Percentiles rank a stretch among this genome's conserved stretches.
Conservation (phyloP, 257 asterid genomes). For the Fraxinus quadrangulata region DNA sequence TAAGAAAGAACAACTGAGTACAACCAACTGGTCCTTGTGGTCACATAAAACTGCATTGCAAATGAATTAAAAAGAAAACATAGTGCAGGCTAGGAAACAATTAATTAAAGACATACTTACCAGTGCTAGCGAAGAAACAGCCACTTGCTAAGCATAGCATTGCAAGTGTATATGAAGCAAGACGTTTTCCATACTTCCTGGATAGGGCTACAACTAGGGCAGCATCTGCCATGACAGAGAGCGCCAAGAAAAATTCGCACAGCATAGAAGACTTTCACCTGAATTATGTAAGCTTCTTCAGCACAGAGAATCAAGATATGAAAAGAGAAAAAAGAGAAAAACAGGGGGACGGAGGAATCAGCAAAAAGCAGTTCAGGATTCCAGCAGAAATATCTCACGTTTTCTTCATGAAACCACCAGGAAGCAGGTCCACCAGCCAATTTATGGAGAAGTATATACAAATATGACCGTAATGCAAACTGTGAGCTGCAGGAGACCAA, state of each 20-base stretch:
- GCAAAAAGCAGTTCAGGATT: not conserved
- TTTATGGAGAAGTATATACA: slow-evolving; percentile 78
- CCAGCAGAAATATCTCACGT: slow-evolving; percentile 46
- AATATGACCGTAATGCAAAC: slow-evolving; percentile 82
- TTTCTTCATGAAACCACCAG: slow-evolving; percentile 89
- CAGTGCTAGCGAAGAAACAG: slow-evolving; percentile 96
- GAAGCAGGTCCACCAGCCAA: slow-evolving; percentile 86
- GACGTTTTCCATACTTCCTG: slow-evolving; percentile 90
- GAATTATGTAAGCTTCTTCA: slow-evolving; percentile 30
- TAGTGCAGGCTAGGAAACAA: slow-evolving; percentile 7
- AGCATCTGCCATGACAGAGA: slow-evolving; percentile 71
- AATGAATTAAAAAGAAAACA: not conserved
- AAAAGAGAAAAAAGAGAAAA: slow-evolving; percentile 6
- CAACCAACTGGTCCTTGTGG: not conserved
- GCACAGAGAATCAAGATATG: slow-evolving; percentile 22
- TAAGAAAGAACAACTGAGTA: not conserved
- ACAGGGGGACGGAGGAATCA: not conserved
- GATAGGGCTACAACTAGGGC: slow-evolving; percentile 95
- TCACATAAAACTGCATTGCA: not conserved
- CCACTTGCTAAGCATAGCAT: slow-evolving; percentile 98
- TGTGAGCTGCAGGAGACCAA: slow-evolving; percentile 62
- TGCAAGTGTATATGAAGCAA: slow-evolving; percentile 88
- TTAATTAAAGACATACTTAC: slow-evolving; percentile 40
- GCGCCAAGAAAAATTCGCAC: slow-evolving; percentile 77
- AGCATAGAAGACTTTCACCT: slow-evolving; percentile 92